Percentiles rank a stretch among this genome's conserved stretches.
Conservation (phyloP, 2,329 filamentous ascomycete species). For the Cladobotryum mycophilum region DNA sequence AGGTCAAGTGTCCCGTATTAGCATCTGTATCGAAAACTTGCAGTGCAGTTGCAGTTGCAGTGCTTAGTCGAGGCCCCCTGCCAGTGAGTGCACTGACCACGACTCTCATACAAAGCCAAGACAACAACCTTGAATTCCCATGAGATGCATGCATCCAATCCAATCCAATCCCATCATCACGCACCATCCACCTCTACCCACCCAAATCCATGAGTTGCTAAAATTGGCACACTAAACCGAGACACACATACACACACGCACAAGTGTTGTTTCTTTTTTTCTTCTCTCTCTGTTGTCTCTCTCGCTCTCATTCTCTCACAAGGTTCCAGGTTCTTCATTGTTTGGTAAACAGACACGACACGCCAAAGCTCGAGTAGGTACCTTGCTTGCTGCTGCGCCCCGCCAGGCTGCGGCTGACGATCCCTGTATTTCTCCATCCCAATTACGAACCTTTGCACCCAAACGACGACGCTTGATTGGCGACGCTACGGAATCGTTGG, state of each 20-base stretch:
- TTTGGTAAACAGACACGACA: neutral
- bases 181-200: too few relatives aligned
- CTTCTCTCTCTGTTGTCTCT: neutral
- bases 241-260: neutral
- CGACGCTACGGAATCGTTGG: neutral
- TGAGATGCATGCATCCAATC: too few relatives aligned
- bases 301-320: too few relatives aligned
- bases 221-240: slow-evolving; percentile 1
- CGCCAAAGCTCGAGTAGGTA: too few relatives aligned
- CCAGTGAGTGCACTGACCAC: too few relatives aligned
- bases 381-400: neutral
- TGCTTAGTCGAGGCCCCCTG: too few relatives aligned
- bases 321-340: neutral
- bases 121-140: too few relatives aligned
- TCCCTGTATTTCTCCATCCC: neutral
- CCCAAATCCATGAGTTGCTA: neutral
- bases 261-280: neutral
- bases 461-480: neutral
- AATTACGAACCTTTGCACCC: neutral
- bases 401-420: neutral
- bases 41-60: too few relatives aligned
- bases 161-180: too few relatives aligned
- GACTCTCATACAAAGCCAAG: too few relatives aligned
- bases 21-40: too few relatives aligned
- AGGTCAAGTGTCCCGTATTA: too few relatives aligned